Evolutionary conservation across 2,329 filamentous ascomycete species (phyloP).

Genomic region (Microcera coccophila): DNA sequence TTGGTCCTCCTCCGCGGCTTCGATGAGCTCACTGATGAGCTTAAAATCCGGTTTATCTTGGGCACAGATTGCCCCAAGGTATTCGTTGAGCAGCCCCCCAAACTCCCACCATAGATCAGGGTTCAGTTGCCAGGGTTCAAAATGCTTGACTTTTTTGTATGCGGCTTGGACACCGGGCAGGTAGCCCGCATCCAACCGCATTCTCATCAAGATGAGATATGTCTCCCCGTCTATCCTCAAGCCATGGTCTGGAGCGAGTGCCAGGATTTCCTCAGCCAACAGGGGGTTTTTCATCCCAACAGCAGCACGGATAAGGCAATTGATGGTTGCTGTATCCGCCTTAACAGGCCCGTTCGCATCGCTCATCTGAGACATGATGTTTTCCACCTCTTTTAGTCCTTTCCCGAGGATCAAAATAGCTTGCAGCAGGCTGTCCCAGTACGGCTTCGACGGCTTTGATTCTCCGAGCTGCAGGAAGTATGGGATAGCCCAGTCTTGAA

Average conservation of each 20-base stretch:
- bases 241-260: slow-evolving; percentile 60
- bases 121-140: slow-evolving; percentile 36
- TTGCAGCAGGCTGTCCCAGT: slow-evolving; percentile 72
- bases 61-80: slow-evolving; percentile 65
- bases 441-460: slow-evolving; percentile 46
- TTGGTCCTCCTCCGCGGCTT: slow-evolving; percentile 67
- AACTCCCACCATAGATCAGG: slow-evolving; percentile 50
- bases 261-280: slow-evolving; percentile 68
- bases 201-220: slow-evolving; percentile 69
- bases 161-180: slow-evolving; percentile 64
- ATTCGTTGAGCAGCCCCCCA: slow-evolving; percentile 62
- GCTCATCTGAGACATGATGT: slow-evolving; percentile 70
- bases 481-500: slow-evolving; percentile 58
- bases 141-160: slow-evolving; percentile 47
- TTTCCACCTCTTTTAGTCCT: slow-evolving; percentile 48
- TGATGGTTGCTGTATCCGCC: slow-evolving; percentile 70
- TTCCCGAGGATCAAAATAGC: slow-evolving; percentile 66
- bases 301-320: slow-evolving; percentile 69
- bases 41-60: slow-evolving; percentile 61
- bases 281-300: slow-evolving; percentile 66
- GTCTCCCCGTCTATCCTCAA: slow-evolving; percentile 67
- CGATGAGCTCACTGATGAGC: slow-evolving; percentile 67
- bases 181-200: slow-evolving; percentile 70
- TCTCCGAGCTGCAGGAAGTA: slow-evolving; percentile 54
- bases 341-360: slow-evolving; percentile 47